A percentile compares a stretch with the other conserved stretches of the same genome.
Conservation (phyloP, 2,329 filamentous ascomycete genomes). For the Saccharata proteae region DNA sequence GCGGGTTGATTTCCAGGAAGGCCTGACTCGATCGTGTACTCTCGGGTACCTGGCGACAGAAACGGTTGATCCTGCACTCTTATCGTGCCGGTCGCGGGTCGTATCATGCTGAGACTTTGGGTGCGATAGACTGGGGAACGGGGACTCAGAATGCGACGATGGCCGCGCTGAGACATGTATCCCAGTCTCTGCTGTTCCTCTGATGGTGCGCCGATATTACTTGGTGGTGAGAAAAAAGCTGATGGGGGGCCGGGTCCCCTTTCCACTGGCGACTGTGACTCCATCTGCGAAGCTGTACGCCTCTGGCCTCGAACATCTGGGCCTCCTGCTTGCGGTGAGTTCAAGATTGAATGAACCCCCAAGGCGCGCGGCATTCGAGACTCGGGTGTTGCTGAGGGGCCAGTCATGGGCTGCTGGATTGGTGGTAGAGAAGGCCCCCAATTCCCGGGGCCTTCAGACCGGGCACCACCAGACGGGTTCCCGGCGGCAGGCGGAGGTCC, state of each 20-base stretch:
- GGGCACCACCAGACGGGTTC: constrained; percentile 8
- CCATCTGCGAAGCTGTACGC: constrained; percentile 32
- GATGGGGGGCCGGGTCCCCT: constrained; percentile 19
- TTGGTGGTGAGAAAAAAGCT: constrained; percentile 14
- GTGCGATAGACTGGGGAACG: constrained; percentile 43
- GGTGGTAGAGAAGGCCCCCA: constrained; percentile 7
- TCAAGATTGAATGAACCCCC: constrained; percentile 35
- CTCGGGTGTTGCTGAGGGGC: constrained; percentile 13
- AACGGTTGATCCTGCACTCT: constrained; percentile 39
- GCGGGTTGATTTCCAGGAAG: constrained; percentile 32
- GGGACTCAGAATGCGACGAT: constrained; percentile 42
- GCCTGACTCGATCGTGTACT: constrained; percentile 28
- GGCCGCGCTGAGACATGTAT: constrained; percentile 7
- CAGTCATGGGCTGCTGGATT: constrained; percentile 5
- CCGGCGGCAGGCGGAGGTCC: constrained; percentile 4
- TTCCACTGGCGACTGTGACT: constrained; percentile 27
- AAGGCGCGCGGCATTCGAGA: constrained; percentile 22
- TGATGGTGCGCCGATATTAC: constrained; percentile 1
- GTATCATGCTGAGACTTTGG: constrained; percentile 35
- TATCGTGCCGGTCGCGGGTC: constrained; percentile 33
- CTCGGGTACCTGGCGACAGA: constrained; percentile 28
- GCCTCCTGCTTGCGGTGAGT: constrained; percentile 25
- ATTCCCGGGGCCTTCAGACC: constrained; percentile 4
- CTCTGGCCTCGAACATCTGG: constrained; percentile 18
- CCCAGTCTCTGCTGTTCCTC: background rate